Conservation (phyloP, 1,139 yeast species). For the Diutina siamensis region DNA sequence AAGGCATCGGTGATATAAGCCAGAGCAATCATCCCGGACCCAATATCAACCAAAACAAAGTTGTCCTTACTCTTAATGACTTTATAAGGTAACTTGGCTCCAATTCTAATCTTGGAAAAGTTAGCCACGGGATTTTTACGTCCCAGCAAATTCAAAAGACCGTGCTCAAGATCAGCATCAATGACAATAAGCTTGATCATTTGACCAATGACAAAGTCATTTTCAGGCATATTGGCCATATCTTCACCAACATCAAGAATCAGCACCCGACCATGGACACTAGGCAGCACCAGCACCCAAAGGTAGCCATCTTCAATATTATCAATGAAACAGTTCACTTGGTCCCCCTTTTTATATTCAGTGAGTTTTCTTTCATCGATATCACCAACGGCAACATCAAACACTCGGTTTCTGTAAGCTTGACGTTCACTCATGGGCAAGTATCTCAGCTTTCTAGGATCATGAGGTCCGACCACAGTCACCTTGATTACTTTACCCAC, state of each 20-base stretch:
- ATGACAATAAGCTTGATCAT: constrained; percentile 53
- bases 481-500: constrained; percentile 50
- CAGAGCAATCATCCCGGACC: constrained; percentile 49
- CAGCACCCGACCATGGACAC: not conserved
- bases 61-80: constrained; percentile 51
- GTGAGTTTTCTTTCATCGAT: constrained; percentile 11
- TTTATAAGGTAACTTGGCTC: constrained; percentile 52
- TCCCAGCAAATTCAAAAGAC: constrained; percentile 38
- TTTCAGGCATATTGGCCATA: constrained; percentile 16
- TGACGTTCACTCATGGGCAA: constrained; percentile 54
- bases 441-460: constrained; percentile 57
- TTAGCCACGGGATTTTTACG: constrained; percentile 31
- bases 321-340: not conserved
- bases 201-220: constrained; percentile 56
- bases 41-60: constrained; percentile 57
- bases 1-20: constrained; percentile 72
- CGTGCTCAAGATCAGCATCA: constrained; percentile 42
- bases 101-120: constrained; percentile 44
- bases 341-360: constrained; percentile 28
- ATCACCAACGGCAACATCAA: not conserved
- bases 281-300: constrained; percentile 4
- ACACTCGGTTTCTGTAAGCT: constrained; percentile 29
- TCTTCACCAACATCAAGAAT: not conserved
- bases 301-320: not conserved
- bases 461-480: constrained; percentile 69